A percentile compares a stretch with the other conserved stretches of the same genome.
Conservation (phyloP, 2,329 filamentous ascomycete genomes). For the Calycina marina region DNA sequence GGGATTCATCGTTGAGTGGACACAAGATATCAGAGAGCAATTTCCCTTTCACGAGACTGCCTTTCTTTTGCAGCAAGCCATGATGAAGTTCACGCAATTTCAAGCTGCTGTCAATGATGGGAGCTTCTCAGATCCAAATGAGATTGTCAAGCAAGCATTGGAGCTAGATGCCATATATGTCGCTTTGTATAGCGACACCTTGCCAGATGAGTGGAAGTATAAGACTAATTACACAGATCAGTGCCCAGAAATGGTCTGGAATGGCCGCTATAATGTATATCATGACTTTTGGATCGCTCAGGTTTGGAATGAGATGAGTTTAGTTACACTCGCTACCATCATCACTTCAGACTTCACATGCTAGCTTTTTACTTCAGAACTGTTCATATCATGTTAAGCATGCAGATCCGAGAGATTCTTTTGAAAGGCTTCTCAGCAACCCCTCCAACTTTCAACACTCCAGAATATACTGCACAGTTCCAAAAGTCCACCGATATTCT, state of each 20-base stretch:
- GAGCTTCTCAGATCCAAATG: slow-evolving; percentile 21
- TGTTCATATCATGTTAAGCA: slow-evolving; percentile 17
- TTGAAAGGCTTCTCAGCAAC: slow-evolving; percentile 2
- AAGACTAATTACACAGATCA: slow-evolving; percentile 13
- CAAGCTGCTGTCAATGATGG: slow-evolving; percentile 9
- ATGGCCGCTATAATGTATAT: slow-evolving; percentile 18
- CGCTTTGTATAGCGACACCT: too few species aligned
- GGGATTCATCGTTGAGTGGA: slow-evolving; percentile 26
- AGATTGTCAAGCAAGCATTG: slow-evolving; percentile 11
- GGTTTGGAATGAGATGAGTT: slow-evolving; percentile 17
- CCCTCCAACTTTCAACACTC: slow-evolving; percentile 5
- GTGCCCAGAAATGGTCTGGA: slow-evolving; percentile 14
- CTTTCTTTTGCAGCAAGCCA: slow-evolving; percentile 5
- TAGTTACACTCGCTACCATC: too few species aligned
- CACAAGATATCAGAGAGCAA: background rate
- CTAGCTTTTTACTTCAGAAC: too few species aligned
- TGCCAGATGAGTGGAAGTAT: slow-evolving; percentile 13
- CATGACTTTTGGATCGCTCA: slow-evolving; percentile 16
- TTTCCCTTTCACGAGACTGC: background rate
- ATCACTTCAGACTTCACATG: too few species aligned
- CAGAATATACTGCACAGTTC: slow-evolving; percentile 6
- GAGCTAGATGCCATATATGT: slow-evolving; percentile 14
- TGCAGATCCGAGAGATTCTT: slow-evolving; percentile 13
- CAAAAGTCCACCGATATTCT: slow-evolving; percentile 6
- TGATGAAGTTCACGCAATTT: slow-evolving; percentile 19